A percentile compares a stretch with the other conserved stretches of the same genome.
phyloP scores from a whole-genome alignment of 345 rosid genomes.

The Murraya koenigii region DNA sequence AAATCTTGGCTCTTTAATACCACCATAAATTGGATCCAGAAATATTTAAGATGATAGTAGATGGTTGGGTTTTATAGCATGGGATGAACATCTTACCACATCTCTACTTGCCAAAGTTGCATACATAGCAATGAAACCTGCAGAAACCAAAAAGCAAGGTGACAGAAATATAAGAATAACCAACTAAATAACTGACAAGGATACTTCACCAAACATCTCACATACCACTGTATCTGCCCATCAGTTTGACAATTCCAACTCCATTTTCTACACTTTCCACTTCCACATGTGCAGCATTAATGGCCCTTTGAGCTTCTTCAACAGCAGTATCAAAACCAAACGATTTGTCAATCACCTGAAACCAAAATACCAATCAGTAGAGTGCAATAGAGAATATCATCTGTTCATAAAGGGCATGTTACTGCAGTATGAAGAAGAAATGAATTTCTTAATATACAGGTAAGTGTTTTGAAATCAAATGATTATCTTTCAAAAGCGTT shows the following conservation, averaged over 20 bases:
- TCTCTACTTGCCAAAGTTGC: constrained; percentile 96
- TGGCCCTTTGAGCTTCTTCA: constrained; percentile 97
- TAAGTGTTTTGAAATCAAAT: neutral
- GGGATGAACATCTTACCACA: constrained; percentile 55
- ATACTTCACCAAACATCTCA: neutral
- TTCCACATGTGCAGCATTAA: constrained; percentile 96
- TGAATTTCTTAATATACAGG: neutral
- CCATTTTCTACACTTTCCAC: constrained; percentile 97
- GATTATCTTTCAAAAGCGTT: neutral
- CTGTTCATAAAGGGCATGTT: neutral
- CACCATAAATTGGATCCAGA: neutral
- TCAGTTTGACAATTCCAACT: constrained; percentile 87
- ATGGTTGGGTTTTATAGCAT: neutral
- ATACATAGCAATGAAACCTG: constrained; percentile 93
- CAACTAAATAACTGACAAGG: neutral
- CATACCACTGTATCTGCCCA: constrained; percentile 98
- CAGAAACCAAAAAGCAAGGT: constrained; percentile 19
- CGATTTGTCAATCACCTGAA: constrained; percentile 90
- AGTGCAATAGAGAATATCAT: neutral
- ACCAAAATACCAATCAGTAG: neutral
- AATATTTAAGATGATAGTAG: constrained; percentile 2
- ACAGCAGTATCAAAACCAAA: constrained; percentile 98
- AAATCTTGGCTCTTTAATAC: neutral
- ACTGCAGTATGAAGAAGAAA: neutral
- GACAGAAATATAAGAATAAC: neutral